phyloP scores from a whole-genome alignment of 2,329 filamentous ascomycete species.

The Alternaria angustiovoidea region DNA sequence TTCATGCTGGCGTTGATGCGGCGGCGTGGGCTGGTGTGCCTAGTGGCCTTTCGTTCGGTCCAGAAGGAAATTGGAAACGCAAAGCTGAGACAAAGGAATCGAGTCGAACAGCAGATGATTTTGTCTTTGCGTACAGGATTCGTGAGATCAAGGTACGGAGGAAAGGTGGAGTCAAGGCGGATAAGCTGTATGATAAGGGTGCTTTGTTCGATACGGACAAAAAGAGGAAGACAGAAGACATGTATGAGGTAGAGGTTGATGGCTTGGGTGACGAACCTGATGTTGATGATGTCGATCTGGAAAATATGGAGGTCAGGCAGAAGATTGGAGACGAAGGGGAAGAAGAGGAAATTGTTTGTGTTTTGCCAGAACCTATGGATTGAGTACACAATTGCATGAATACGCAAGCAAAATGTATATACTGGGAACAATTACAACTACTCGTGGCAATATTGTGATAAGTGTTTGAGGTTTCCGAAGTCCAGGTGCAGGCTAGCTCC shows the following conservation, averaged over 20 bases:
- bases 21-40: slow-evolving; percentile 14
- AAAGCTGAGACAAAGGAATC: too few relatives aligned
- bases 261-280: slow-evolving; percentile 1
- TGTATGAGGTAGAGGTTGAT: neutral
- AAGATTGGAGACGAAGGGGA: neutral
- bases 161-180: too few relatives aligned
- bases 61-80: neutral
- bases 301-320: neutral
- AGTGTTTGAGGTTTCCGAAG: neutral
- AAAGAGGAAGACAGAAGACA: too few relatives aligned
- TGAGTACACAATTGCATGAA: too few relatives aligned
- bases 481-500: neutral
- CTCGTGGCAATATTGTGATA: neutral
- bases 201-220: too few relatives aligned
- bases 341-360: neutral
- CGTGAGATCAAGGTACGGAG: too few relatives aligned
- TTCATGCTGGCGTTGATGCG: slow-evolving; percentile 14
- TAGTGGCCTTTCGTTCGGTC: slow-evolving; percentile 9
- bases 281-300: neutral
- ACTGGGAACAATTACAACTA: too few relatives aligned
- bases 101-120: too few relatives aligned
- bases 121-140: too few relatives aligned
- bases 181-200: too few relatives aligned
- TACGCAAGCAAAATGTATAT: too few relatives aligned
- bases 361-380: too few relatives aligned